A percentile compares a stretch with the other conserved stretches of the same genome.
Evolutionary conservation across 2,329 filamentous ascomycete species (phyloP).

Genomic region (Cytospora piceicola): DNA sequence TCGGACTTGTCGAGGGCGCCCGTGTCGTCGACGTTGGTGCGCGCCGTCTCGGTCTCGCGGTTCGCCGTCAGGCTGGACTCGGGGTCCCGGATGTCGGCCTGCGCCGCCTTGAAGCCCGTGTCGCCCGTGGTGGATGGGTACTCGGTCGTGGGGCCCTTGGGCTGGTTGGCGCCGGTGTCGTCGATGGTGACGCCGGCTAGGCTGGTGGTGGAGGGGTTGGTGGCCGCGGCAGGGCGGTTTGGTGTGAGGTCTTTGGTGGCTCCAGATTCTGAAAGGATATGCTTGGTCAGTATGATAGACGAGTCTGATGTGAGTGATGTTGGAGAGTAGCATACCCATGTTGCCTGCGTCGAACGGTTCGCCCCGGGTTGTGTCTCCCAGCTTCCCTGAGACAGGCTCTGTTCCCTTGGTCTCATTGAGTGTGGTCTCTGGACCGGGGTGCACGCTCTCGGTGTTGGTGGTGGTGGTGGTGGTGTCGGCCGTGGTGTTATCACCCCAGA

Average conservation of each 20-base stretch:
- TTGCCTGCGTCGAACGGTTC: slow-evolving; percentile 84
- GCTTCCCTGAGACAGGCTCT: slow-evolving; percentile 74
- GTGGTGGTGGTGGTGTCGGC: neutral
- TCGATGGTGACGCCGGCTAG: neutral
- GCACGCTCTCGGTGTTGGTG: slow-evolving; percentile 27
- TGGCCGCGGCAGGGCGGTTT: neutral
- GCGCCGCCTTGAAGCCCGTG: slow-evolving; percentile 37
- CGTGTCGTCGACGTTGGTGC: slow-evolving; percentile 44
- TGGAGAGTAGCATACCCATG: slow-evolving; percentile 49
- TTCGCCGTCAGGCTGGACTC: slow-evolving; percentile 41
- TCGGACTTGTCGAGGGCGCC: slow-evolving; percentile 40
- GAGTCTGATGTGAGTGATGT: no score
- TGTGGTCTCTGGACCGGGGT: slow-evolving; percentile 46
- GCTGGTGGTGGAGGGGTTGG: neutral
- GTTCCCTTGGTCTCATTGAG: slow-evolving; percentile 43
- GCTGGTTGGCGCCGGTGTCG: slow-evolving; percentile 15
- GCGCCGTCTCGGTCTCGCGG: slow-evolving; percentile 33
- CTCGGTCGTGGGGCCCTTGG: slow-evolving; percentile 33
- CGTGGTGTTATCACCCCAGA: slow-evolving; percentile 50
- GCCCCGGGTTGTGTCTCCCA: slow-evolving; percentile 66
- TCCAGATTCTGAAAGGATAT: slow-evolving; percentile 7
- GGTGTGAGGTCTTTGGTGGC: slow-evolving; percentile 2
- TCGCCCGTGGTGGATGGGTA: slow-evolving; percentile 38
- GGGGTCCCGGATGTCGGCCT: slow-evolving; percentile 48
- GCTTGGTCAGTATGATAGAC: slow-evolving; percentile 5